Base-by-base conservation (phyloP, 176 grass and related monocot genomes). In the Saccharum spontaneum region DNA sequence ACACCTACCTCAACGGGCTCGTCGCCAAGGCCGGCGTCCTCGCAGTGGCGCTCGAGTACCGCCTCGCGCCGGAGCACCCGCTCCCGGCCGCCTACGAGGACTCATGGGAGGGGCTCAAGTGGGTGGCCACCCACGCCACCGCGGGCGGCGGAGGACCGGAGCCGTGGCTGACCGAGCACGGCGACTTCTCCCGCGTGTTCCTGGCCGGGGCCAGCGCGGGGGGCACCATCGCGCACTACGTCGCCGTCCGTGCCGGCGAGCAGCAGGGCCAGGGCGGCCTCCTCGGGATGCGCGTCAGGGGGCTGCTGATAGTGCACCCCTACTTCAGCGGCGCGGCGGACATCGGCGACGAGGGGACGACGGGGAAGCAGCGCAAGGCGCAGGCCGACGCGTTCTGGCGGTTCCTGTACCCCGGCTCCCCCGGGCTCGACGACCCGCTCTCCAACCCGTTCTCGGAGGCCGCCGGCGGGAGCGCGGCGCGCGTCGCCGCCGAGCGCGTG, bases 1-100 rank as follows among this genome's bases (percentile, higher is more conserved):
- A 91, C 46, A 5, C 1, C 37, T 82, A 85, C 83, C 71, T 94
- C n/a, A 94, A 89, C 70, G 59, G 46, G 61, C 85, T 94, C 24
- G 89, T 82, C 54, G 83, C 86, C 2, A 89, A 88, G 15, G 79
- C 85, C 3, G 79, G 85, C 34, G 50, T 94, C 33, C 33, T 98
- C 31, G 88, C 90, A 0, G 89, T 94, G 17, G 57, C 95, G 16
- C 52, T 89, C 15, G 90, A 97, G 85, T 98, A 95, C 89, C 95
- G 93, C 69, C 91, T 95, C 68, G 91, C 89, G 17, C 93, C 91
- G 34, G 95, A 95, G 87, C 82, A 93, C 88, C 91, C 86, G 45
- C 83, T 98, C 36, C 95, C 95, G 0, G 83, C 93, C 2, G 87
- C 91, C 4, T 91, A 94, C 76, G 89, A 95, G 1, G 95, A 98